Percentiles rank a stretch among this genome's conserved stretches.
These are phyloP conservation scores for Begonia loranthoides DNA, from an alignment of 306 rosid species.

Conservation along the genomic window DNA sequence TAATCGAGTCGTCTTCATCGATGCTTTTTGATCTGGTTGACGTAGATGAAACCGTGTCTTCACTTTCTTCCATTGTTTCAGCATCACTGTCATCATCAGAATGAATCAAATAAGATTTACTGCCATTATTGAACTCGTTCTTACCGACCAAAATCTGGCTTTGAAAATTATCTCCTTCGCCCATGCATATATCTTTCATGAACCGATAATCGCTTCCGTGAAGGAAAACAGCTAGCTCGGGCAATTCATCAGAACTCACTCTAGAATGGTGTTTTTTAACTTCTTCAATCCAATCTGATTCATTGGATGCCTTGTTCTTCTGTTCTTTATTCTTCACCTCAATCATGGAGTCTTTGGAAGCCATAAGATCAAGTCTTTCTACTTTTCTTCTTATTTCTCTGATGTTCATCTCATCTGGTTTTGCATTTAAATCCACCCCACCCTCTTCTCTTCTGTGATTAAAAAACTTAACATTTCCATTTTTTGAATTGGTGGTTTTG, in stretches of 20 bases:
- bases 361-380: no score
- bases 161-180: conserved; percentile 14
- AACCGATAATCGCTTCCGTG: conserved; percentile 46
- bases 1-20: conserved; percentile 8
- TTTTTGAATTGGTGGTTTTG: no score
- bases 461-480: no score
- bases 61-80: conserved; percentile 13
- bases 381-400: no score
- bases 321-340: background rate
- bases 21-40: conserved; percentile 12
- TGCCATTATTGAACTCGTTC: conserved; percentile 17
- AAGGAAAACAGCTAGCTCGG: conserved; percentile 64
- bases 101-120: conserved; percentile 11
- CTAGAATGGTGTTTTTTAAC: conserved; percentile 13
- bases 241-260: conserved; percentile 25
- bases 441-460: no score
- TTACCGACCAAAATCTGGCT: conserved; percentile 13
- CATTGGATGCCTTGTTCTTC: conserved; percentile 3
- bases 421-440: no score
- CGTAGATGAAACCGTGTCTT: conserved; percentile 8
- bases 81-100: conserved; percentile 16
- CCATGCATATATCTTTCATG: conserved; percentile 41
- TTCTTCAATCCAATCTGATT: conserved; percentile 7
- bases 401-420: no score
- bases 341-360: no score